These are phyloP conservation scores for Paracoccidioides brasiliensis DNA, from an alignment of 2,329 filamentous ascomycete species.

Conservation along the genomic window DNA sequence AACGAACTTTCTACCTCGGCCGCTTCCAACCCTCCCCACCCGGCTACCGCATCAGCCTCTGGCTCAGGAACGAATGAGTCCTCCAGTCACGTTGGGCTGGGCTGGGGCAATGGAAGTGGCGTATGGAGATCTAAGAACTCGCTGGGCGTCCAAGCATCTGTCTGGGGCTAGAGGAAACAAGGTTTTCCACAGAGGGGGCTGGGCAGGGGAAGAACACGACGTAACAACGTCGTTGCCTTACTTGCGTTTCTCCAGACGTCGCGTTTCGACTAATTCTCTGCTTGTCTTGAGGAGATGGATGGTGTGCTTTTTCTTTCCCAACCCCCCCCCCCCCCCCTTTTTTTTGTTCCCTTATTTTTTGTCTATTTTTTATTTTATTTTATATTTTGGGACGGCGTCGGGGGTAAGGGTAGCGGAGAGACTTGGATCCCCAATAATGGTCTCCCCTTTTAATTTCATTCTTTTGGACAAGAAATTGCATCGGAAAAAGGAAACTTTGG, in stretches of 20 bases:
- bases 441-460: neutral
- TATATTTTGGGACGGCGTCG: slow-evolving; percentile 12
- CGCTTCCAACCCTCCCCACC: slow-evolving; percentile 44
- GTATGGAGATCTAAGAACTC: slow-evolving; percentile 77
- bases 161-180: slow-evolving; percentile 59
- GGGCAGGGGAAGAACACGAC: neutral
- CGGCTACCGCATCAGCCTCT: slow-evolving; percentile 25
- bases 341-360: neutral
- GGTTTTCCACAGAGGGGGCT: neutral
- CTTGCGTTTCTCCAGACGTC: neutral
- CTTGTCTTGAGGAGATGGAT: neutral
- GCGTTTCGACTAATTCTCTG: neutral
- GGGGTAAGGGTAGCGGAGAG: neutral
- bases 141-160: slow-evolving; percentile 77
- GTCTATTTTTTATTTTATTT: slow-evolving; percentile 21
- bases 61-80: slow-evolving; percentile 27
- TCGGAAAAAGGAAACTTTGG: neutral
- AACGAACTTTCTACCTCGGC: slow-evolving; percentile 46
- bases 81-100: slow-evolving; percentile 36
- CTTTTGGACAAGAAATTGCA: slow-evolving; percentile 1
- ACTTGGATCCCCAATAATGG: too few species aligned
- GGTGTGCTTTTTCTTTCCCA: neutral
- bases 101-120: slow-evolving; percentile 68
- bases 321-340: neutral
- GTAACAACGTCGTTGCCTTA: neutral